phyloP scores from a whole-genome alignment of 2,329 filamentous ascomycete species.

The Didymella sp. region DNA sequence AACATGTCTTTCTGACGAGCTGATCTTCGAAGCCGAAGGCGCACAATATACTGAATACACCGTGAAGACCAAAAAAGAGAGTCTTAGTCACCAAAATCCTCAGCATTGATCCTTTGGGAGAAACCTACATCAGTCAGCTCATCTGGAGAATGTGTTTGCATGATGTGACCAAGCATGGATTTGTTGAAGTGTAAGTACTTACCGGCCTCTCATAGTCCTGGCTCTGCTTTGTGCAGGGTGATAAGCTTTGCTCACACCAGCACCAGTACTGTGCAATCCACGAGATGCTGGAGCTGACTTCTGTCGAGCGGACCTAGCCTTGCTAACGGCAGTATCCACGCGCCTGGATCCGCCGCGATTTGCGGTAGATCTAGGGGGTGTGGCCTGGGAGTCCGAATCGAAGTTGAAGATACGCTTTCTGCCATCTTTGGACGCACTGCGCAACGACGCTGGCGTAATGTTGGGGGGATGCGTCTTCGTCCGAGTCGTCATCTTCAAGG shows the following conservation, averaged over 20 bases:
- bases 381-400: constrained; percentile 3
- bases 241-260: constrained; percentile 22
- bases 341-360: constrained; percentile 5
- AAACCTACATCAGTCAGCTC: background rate
- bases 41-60: background rate
- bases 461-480: constrained; percentile 40
- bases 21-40: background rate
- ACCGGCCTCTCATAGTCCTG: constrained; percentile 24
- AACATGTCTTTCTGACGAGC: background rate
- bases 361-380: background rate
- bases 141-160: background rate
- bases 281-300: constrained; percentile 16
- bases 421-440: constrained; percentile 39
- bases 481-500: constrained; percentile 21
- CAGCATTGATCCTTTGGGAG: constrained; percentile 1
- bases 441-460: constrained; percentile 47
- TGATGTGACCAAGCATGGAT: background rate
- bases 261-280: constrained; percentile 23
- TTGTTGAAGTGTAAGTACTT: constrained; percentile 1
- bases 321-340: background rate
- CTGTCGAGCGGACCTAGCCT: constrained; percentile 9
- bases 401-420: constrained; percentile 23
- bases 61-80: background rate
- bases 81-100: background rate
- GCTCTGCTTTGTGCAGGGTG: constrained; percentile 17